Conservation (phyloP, 1,284 basidiomycete species). For the Cryptococcus maquisensis region DNA sequence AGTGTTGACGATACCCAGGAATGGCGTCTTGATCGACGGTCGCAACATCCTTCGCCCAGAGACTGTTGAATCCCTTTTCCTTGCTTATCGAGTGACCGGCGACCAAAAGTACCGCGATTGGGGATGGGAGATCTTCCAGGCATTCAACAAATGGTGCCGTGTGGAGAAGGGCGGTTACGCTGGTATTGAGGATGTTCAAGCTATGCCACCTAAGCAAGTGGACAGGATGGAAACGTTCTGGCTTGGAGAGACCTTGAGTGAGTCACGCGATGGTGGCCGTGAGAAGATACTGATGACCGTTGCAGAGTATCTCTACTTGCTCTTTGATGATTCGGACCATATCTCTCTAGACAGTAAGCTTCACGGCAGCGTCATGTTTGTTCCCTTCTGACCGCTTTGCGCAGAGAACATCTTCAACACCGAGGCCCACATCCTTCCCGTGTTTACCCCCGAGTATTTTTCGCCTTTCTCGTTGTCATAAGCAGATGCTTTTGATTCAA, state of each 20-base stretch:
- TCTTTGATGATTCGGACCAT: conserved; percentile 71
- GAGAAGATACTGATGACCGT: neutral
- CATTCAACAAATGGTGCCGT: conserved; percentile 76
- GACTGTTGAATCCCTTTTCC: conserved; percentile 88
- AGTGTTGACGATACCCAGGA: conserved; percentile 8
- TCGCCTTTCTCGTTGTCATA: conserved; percentile 38
- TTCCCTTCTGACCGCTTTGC: neutral
- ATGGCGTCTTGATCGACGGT: conserved; percentile 63
- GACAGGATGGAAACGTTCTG: conserved; percentile 97
- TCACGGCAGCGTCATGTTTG: neutral
- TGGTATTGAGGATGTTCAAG: conserved; percentile 77
- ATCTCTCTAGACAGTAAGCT: conserved; percentile 67
- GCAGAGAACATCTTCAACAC: conserved; percentile 91
- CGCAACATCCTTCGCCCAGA: conserved; percentile 92
- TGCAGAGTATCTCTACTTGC: conserved; percentile 76
- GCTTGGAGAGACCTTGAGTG: conserved; percentile 82
- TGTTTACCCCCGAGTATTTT: conserved; percentile 40
- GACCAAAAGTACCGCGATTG: conserved; percentile 73
- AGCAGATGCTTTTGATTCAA: no score
- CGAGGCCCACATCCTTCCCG: conserved; percentile 55
- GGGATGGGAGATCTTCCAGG: conserved; percentile 87
- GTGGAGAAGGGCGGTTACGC: conserved; percentile 76
- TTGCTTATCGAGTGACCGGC: conserved; percentile 79
- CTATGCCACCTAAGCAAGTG: conserved; percentile 59
- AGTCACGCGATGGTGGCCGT: conserved; percentile 14